These are phyloP conservation scores for Coemansia sp. DNA, from an alignment of 192 early-diverging fungal species.

Conservation along the genomic window DNA sequence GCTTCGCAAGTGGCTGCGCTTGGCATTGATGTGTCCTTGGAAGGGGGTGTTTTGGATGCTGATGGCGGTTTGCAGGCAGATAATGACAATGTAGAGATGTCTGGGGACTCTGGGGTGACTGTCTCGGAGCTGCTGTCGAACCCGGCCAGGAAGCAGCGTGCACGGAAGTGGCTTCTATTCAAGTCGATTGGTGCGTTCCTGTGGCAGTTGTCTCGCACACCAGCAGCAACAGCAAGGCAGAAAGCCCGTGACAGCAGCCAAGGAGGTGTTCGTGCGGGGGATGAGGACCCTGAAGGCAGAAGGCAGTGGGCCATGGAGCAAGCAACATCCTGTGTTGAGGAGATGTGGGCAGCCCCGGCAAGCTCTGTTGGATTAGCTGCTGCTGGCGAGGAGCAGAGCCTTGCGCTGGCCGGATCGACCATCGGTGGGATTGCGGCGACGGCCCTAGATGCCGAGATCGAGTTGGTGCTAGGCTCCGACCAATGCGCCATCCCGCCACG, in stretches of 20 bases:
- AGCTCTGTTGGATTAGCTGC: conserved; percentile 4
- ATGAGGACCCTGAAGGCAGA: not conserved
- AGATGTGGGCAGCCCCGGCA: conserved; percentile 35
- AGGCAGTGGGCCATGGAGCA: conserved; percentile 41
- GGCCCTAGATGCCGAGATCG: conserved; percentile 28
- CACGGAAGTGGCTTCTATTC: conserved; percentile 32
- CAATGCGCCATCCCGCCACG: conserved; percentile 19
- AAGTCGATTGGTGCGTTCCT: conserved; percentile 45
- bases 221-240: too few species aligned
- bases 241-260: not conserved
- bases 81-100: conserved; percentile 17
- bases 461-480: conserved; percentile 10
- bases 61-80: not conserved
- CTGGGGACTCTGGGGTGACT: conserved; percentile 13
- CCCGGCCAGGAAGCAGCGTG: conserved; percentile 9
- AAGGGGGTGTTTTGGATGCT: not conserved
- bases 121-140: conserved; percentile 9
- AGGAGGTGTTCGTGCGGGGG: too few species aligned
- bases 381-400: conserved; percentile 17
- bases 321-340: conserved; percentile 42
- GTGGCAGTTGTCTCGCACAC: conserved; percentile 23
- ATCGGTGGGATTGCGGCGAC: conserved; percentile 10
- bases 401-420: conserved; percentile 15
- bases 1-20: conserved; percentile 30
- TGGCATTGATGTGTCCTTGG: conserved; percentile 20